Evolutionary conservation across 1,284 basidiomycete species (phyloP), one percentile per base, ranked within the genome.

Genomic region (Cryptococcus sp.): DNA sequence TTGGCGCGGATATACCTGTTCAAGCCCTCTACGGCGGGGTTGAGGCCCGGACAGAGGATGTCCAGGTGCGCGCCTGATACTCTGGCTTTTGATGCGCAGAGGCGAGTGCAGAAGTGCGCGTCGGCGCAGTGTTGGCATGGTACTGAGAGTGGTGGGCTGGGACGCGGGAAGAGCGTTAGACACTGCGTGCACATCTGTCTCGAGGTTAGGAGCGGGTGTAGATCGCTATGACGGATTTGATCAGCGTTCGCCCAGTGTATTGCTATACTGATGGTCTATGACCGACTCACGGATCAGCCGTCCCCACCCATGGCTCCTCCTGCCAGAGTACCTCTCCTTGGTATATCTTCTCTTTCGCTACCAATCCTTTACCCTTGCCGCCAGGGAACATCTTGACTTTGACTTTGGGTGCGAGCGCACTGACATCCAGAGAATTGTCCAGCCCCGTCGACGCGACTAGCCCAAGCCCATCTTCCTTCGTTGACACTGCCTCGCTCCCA

Each of bases 271-370:
- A n/a, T n/a, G n/a, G n/a, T n/a, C n/a, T n/a, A n/a, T n/a, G n/a
- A n/a, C n/a, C 23, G 19, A 64, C 79, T 67, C 49, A 79, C 78
- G 61, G 75, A 56, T 70, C 68, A 15, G 75, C 68, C 59, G 61
- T 73, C 47, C 60, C 74, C 19, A 81, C 67, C 70, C 80, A 82
- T 1, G 81, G 80, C 19, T 80, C 77, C 72, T 94, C 91, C 60
- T 86, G 88, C 88, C 91, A 94, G 5, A 94, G 71, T 10, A 85
- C 80, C 62, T 93, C 89, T 0, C 88, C 90, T 66, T 86, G 82
- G 13, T 79, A 76, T 57, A 93, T 87, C 49, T 82, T 80, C 54
- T 85, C 83, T 25, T 78, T 84, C 1, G 90, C 89, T 0, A 93
- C 84, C 31, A 94, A 80, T 0, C 92, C 92, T 69, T 94, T 93